Percentiles rank a stretch among this genome's conserved stretches.
Evolutionary conservation across 805 yeast genomes (phyloP).

Genomic region (Kuraishia molischiana): DNA sequence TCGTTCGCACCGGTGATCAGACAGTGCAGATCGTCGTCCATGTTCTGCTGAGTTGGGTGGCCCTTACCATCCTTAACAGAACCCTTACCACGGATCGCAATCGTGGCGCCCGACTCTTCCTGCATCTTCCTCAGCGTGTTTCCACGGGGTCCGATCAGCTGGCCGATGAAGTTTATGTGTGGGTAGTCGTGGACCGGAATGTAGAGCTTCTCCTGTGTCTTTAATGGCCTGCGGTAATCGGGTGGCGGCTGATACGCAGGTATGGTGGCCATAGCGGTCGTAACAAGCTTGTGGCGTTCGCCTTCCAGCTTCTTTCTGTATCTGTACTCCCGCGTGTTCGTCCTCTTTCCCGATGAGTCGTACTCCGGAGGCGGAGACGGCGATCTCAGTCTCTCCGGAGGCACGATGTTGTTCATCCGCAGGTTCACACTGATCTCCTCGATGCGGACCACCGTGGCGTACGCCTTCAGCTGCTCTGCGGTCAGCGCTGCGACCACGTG

Average conservation of each 20-base stretch:
- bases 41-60: constrained; percentile 38
- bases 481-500: constrained; percentile 27
- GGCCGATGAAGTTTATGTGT: constrained; percentile 86
- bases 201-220: constrained; percentile 70
- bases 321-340: constrained; percentile 72
- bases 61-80: constrained; percentile 89
- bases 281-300: constrained; percentile 76
- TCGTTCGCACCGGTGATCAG: constrained; percentile 75
- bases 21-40: constrained; percentile 84
- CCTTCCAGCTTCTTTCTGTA: constrained; percentile 53
- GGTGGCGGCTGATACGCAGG: constrained; percentile 76
- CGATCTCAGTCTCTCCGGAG: constrained; percentile 42
- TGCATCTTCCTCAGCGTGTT: constrained; percentile 76
- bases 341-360: constrained; percentile 74
- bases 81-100: constrained; percentile 91
- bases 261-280: constrained; percentile 56
- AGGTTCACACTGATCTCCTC: constrained; percentile 68
- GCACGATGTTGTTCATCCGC: constrained; percentile 38
- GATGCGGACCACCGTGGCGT: constrained; percentile 61
- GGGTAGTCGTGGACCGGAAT: constrained; percentile 85
- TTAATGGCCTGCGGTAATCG: constrained; percentile 56
- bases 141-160: constrained; percentile 92
- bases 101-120: constrained; percentile 76
- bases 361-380: constrained; percentile 93
- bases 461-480: constrained; percentile 71